phyloP scores from a whole-genome alignment of 805 yeast genomes.

The Vanderwaltozyma verrucispora region DNA sequence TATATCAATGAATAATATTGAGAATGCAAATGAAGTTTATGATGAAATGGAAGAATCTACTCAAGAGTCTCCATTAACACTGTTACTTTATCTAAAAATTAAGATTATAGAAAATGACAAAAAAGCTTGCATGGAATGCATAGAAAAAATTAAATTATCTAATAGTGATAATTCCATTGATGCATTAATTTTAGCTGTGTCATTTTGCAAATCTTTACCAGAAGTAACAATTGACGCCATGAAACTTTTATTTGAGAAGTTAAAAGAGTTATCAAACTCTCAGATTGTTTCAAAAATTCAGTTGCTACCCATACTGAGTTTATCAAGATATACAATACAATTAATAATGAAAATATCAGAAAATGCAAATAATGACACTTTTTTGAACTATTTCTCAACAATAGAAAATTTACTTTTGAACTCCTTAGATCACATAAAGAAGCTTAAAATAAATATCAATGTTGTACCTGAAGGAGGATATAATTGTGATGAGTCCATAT shows the following conservation, averaged over 20 bases:
- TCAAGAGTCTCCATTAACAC: conserved; percentile 22
- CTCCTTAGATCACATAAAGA: conserved; percentile 8
- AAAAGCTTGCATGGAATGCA: conserved; percentile 13
- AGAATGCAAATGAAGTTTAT: conserved; percentile 15
- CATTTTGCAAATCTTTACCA: conserved; percentile 20
- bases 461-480: not conserved
- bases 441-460: conserved; percentile 4
- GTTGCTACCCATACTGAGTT: conserved; percentile 17
- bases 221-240: conserved; percentile 21
- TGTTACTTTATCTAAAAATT: conserved; percentile 26
- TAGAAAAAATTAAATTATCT: conserved; percentile 27
- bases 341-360: conserved; percentile 22
- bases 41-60: conserved; percentile 18
- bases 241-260: conserved; percentile 19
- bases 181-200: conserved; percentile 26
- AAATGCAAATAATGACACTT: conserved; percentile 1
- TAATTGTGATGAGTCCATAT: conserved; percentile 8
- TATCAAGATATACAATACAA: conserved; percentile 26
- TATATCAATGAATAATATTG: conserved; percentile 15
- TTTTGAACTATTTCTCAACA: conserved; percentile 1
- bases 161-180: conserved; percentile 29
- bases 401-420: conserved; percentile 6
- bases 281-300: conserved; percentile 1
- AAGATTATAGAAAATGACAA: conserved; percentile 10
- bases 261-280: conserved; percentile 7